Base-by-base conservation (phyloP, 352 stramenopile genomes). In the Blastocystis sp. region DNA sequence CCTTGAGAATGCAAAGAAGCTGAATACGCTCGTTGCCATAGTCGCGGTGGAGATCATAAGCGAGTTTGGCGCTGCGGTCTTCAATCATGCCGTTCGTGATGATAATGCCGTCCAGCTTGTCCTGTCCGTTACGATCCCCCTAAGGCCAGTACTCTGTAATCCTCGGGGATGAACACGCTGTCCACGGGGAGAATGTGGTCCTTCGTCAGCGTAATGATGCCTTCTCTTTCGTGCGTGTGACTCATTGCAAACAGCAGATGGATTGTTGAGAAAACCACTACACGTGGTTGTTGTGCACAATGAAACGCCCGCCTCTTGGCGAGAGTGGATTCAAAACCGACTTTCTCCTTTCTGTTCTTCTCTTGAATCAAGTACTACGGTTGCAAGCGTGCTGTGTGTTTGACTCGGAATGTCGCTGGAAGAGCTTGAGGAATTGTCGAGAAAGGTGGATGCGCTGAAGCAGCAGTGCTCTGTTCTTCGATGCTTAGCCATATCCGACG, bases 1-100 rank as follows among this genome's bases (percentile, higher is more conserved):
- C 94, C 89, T 97, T 97, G 77, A 97, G 91, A 62, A 97, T 93
- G 61, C 94, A 97, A 65, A 98, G 89, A 65, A 98, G 89, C 89
- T 97, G 94, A 80, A 97, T 92, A 6, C 93, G 96, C 88, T 94
- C 92, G 80, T 92, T 93, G 79, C 94, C 90, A 87, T 97, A 96
- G 87, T 95, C 93, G 79, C 93, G 91, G 54, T 92, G 91, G 69
- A 97, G 96, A 89, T 96, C 93, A 80, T 95, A 93, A 28, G 94
- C 94, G 68, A 97, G 89, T 87, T 96, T 97, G 89, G 96, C 93
- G 19, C 97, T 92, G 66, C 94, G 93, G 91, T 97, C 94, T 52
- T 93, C 89, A 87, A 97, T 95, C 38, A 96, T 90, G 9, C 94
- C 94, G 76, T 93, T 84, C 19, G 74, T 57, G 3, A 84, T 48